Base-by-base conservation (phyloP, 2,329 filamentous ascomycete species). In the Aureobasidium zeae region DNA sequence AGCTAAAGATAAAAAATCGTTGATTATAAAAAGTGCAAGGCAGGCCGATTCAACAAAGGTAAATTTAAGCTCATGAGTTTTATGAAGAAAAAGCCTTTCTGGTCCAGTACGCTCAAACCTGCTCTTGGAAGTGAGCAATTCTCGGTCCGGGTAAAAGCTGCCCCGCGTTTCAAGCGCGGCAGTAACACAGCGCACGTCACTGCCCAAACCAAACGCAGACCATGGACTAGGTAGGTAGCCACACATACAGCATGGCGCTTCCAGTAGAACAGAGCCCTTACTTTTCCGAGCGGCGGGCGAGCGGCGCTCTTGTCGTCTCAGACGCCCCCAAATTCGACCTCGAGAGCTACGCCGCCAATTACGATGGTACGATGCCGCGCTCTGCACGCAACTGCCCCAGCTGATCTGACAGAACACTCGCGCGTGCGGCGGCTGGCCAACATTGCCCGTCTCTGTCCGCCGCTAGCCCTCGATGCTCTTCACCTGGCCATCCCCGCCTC, bases 281-380 rank as follows among this genome's bases (percentile, higher is more conserved):
- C 45, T 48, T 48, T 19, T 12, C 41, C 4, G 45, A 37, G 2
- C 26, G 46, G 11, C 39, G 46, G 35, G 21, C 35, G 24, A 36
- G 35, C 22, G 48, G 48, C 32, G 16, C 10, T 19, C 45, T 47
- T n/a, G 19, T 47, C 20, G 38, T 50, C 7, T 19, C 42, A 44
- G 48, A 50, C 29, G 26, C 42, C 3, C 48, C 48, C 9, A 50
- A 50, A 22, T 81, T 96, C 53, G 91, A 96, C 56, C 74, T 98
- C 30, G 86, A 95, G 49, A 77, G 83, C 26, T 96, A 95, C 63
- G 83, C 94, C 37, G 74, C 81, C 52, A 94, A 95, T 59, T 98
- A 96, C 64, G 73, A 71, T 59, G 86, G 88, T 88, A 65, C 10
- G 38, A 30, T 17, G 5, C 12, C 6, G 41, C 8, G 25, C 22